Conservation (phyloP, 2,329 filamentous ascomycete genomes). For the Penicillium digitatum region DNA sequence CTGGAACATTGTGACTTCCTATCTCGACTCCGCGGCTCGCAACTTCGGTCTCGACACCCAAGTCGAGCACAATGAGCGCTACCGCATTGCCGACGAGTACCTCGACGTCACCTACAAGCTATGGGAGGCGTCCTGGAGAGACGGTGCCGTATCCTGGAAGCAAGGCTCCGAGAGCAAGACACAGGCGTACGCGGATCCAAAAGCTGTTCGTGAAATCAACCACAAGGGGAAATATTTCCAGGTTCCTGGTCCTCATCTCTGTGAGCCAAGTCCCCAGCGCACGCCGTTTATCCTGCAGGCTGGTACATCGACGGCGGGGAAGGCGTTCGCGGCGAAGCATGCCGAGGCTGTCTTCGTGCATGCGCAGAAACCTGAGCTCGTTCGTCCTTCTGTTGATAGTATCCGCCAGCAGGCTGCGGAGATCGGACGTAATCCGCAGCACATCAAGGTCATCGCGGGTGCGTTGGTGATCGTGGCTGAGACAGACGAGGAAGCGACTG, state of each 20-base stretch:
- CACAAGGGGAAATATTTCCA: conserved; percentile 44
- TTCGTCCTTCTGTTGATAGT: conserved; percentile 41
- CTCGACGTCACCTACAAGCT: conserved; percentile 47
- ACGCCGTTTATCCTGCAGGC: conserved; percentile 50
- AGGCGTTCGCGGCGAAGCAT: conserved; percentile 45
- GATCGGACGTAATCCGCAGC: conserved; percentile 38
- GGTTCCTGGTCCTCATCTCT: conserved; percentile 44
- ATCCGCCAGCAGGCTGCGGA: conserved; percentile 39
- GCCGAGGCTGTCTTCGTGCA: conserved; percentile 48
- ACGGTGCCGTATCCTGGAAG: conserved; percentile 35
- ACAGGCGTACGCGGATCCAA: conserved; percentile 32
- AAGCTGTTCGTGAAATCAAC: conserved; percentile 37
- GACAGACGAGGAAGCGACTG: conserved; percentile 44
- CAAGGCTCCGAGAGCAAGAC: conserved; percentile 15
- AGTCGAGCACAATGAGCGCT: conserved; percentile 50
- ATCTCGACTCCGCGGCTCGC: conserved; percentile 47
- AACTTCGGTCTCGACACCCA: conserved; percentile 47
- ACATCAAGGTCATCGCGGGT: conserved; percentile 46
- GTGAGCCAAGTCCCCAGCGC: conserved; percentile 46
- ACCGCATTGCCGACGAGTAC: conserved; percentile 49
- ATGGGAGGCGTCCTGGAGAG: conserved; percentile 53
- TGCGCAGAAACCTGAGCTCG: conserved; percentile 44
- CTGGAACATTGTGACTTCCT: conserved; percentile 53
- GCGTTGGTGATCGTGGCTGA: conserved; percentile 44
- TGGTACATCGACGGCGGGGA: conserved; percentile 46